Evolutionary conservation across 441 rosid genomes (phyloP), one percentile per base, ranked within the genome.

Genomic region (Brassica hybrid): DNA sequence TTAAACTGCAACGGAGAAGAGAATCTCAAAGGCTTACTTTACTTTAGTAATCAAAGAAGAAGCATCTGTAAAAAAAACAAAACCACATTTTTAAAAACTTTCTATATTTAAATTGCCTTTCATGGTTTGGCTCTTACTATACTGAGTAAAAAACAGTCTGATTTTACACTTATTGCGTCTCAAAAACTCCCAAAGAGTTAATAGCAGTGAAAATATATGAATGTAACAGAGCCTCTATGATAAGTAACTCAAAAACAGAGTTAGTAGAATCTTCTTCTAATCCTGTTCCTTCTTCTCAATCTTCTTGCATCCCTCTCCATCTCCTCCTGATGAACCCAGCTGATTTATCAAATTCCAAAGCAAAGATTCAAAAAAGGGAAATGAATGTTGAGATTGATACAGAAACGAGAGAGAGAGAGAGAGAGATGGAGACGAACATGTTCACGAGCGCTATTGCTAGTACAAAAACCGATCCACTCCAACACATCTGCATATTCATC

Each of bases 251-350:
- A 13, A 57, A 18, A 30, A 11, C 5, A 18, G 14, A 71, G 14
- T 21, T 71, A 4, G 45, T 71, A 4, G 61, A 21, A 65, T 36
- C 56, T 14, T 19, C 17, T 23, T 56, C 14, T 80, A 76, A 71
- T 80, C 77, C 67, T 64, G 86, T 74, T 75, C 81, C 56, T 45
- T 48, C 56, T 14, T 52, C 21, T 14, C 21, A 14, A 52, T 52
- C 58, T 52, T 16, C 58, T 52, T 3, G 3, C 21, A 52, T 16
- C 18, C 57, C 57, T 50, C 57, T 50, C 6, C 16, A 45, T 12
- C 2, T 34, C 45, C 12, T 38, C 3, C 57, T 50, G 18, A 6
- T 6, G 3, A 50, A 5, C 19, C 58, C 3, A 6, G 21, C 58
- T 52, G 21, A 52, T 8, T 45, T 14, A 48, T 45, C 56, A 52